Conservation (phyloP, 2,329 filamentous ascomycete species). For the Geosmithia morbida region DNA sequence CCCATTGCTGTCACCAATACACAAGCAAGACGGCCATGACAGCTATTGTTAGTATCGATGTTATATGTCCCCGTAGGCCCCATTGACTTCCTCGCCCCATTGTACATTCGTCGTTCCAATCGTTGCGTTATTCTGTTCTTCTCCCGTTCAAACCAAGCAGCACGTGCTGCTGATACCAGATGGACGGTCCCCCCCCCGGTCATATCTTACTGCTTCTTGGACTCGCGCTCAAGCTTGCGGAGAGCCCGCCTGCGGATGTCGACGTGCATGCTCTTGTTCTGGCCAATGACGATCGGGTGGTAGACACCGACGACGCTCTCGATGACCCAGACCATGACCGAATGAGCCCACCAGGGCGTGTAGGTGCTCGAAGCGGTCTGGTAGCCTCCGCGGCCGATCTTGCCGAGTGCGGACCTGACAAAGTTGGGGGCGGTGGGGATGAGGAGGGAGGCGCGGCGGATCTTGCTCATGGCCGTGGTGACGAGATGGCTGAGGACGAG, state of each 20-base stretch:
- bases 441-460: constrained; percentile 61
- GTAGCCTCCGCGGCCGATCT: constrained; percentile 69
- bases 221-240: constrained; percentile 70
- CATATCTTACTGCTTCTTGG: constrained; percentile 43
- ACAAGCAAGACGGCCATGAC: neutral
- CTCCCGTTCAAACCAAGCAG: neutral
- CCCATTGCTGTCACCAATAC: neutral
- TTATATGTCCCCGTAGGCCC: neutral
- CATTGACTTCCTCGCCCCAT: neutral
- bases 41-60: neutral
- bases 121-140: too few relatives aligned
- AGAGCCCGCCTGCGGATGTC: constrained; percentile 72
- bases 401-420: constrained; percentile 62
- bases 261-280: constrained; percentile 58
- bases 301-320: constrained; percentile 40
- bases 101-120: neutral
- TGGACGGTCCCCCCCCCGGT: neutral
- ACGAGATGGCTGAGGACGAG: constrained; percentile 86
- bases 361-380: constrained; percentile 71
- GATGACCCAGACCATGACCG: constrained; percentile 73
- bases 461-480: constrained; percentile 94
- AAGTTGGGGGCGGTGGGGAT: constrained; percentile 76
- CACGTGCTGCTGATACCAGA: neutral
- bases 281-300: constrained; percentile 27
- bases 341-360: constrained; percentile 89